Evolutionary conservation across 345 rosid species (phyloP), one percentile per base, ranked within the genome.

Genomic region (Nephelium lappaceum): DNA sequence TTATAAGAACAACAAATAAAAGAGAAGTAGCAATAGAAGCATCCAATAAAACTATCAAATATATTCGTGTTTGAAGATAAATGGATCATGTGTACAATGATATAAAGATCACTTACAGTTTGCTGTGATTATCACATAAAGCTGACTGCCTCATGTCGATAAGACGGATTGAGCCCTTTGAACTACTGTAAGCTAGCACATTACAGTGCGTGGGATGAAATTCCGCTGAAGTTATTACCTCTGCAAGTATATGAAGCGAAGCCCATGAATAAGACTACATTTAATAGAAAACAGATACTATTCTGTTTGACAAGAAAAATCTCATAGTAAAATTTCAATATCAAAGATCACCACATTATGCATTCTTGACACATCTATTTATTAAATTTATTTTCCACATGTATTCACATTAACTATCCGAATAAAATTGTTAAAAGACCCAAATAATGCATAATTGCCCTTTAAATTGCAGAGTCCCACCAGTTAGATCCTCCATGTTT

Each of bases 161-260:
- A 68, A 97, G 91, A 80, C 98, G 93, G 81, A 97, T 87, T 71
- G 98, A 94, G 78, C 99, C 99, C 84, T 92, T 97, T 12, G 99
- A 97, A 90, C 99, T 97, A 89, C 99, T 94, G 83, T 97, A 97
- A 61, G 97, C 99, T 83, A 97, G 83, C 81, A 71, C 89, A 82
- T 97, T 94, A 84, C 99, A 97, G 72, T 94, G 98, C 73, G 85
- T 88, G 80, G 99, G 99, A 78, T 97, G 99, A 84, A 97, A 97
- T 72, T 97, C 98, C 10, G 99, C 99, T 70, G 98, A 94, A 81
- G 99, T 97, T 74, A 96, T 94, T 78, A 97, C 99, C 98, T 97
- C 99, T 97, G 98, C 89, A 78, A 76, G 55, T 67, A 55, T 67
- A 55, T 67, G n/a, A 76, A 67, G 25, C 25, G 41, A 57, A 68